Conservation (phyloP, 495 filamentous ascomycete species). For the Penicillium pancosmium region DNA sequence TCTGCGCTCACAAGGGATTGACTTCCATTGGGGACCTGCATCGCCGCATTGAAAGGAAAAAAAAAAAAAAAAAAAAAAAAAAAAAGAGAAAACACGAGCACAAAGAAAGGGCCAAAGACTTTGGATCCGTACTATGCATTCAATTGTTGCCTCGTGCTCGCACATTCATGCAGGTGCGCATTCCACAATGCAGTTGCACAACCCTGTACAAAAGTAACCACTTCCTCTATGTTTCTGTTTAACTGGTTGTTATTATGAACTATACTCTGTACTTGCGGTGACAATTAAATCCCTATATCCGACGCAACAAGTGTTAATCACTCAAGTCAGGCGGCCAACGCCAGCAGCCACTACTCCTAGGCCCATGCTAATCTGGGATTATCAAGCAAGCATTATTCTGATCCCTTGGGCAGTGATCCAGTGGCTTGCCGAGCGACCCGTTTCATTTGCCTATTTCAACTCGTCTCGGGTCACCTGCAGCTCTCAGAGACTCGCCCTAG, state of each 20-base stretch:
- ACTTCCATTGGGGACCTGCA: slow-evolving; percentile 1
- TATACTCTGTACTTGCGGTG: no score
- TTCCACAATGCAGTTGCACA: background rate
- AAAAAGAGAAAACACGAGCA: background rate
- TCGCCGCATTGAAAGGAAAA: background rate
- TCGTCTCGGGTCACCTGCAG: slow-evolving; percentile 37
- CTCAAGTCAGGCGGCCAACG: background rate
- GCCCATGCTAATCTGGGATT: background rate
- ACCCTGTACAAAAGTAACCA: background rate
- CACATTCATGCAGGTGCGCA: background rate
- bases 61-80: background rate
- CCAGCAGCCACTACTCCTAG: background rate
- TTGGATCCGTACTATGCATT: background rate
- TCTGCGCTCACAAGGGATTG: slow-evolving; percentile 4
- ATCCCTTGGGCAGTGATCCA: background rate
- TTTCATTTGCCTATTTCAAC: slow-evolving; percentile 32
- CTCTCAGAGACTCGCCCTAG: slow-evolving; percentile 28
- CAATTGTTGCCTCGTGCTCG: background rate
- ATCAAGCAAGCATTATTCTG: slow-evolving; percentile 1
- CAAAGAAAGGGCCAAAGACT: background rate
- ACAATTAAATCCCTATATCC: no score
- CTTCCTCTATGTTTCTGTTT: background rate
- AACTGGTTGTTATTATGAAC: no score
- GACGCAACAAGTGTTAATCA: background rate
- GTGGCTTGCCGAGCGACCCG: slow-evolving; percentile 16